Base-by-base conservation (phyloP, 306 rosid genomes). In the Pachyrhizus erosus region DNA sequence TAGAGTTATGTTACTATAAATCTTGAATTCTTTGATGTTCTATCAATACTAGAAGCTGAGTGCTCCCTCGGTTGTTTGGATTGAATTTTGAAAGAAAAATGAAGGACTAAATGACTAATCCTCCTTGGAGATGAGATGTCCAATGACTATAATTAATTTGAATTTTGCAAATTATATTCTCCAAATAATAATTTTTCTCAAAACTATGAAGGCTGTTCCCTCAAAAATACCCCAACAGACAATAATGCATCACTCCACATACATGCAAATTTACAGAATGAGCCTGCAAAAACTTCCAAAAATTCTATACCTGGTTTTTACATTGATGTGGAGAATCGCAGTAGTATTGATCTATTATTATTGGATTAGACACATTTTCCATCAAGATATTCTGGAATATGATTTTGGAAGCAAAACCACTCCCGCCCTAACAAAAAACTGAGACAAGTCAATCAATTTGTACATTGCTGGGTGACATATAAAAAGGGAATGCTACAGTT, bases 311-410 rank as follows among this genome's bases (percentile, higher is more conserved):
- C 97, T 95, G 91, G 82, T 95, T 95, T 20, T 76, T 37, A 80
- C 99, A 95, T 5, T 94, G 90, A 23, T 51, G 4, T 45, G 0
- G 13, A 0, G 98, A 95, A 83, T 95, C 99, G 23, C 99, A 95
- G 77, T 95, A 95, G 82, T 88, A 95, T 84, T 95, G 99, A 83
- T 95, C 89, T 61, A 95, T 82, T 75, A 89, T 86, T 82, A 95
- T 95, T 8, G 99, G 99, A 81, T 95, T 88, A 9, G 96, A 88
- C 48, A 95, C 98, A 76, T 91, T 92, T 43, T 91, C 87, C 99
- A 93, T 93, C 66, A 83, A n/a, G 78, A 96, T 70, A 64, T 93
- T 91, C 83, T 62, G 84, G 89, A 96, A 96, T 58, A 88, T 83
- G 84, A 96, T 83, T 58, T 80, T 84, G 49, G 94, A 86, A 69